Evolutionary conservation across 2,329 filamentous ascomycete genomes (phyloP).

Genomic region (Xylaria multiplex): DNA sequence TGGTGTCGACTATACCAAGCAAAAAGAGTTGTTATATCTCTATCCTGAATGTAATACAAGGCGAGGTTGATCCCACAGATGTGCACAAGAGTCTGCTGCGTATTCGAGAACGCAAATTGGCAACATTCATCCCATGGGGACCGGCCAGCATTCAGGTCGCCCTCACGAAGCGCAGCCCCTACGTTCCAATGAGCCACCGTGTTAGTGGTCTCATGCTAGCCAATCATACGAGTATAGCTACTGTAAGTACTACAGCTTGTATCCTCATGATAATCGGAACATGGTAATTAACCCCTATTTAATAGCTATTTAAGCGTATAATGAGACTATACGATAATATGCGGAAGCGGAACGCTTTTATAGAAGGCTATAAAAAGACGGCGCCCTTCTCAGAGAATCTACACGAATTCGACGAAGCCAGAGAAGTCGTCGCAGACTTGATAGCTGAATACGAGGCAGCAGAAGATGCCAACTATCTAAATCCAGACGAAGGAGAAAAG

Average conservation of each 20-base stretch:
- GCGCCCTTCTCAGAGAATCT: constrained; percentile 91
- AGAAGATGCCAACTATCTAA: constrained; percentile 89
- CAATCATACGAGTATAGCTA: constrained; percentile 97
- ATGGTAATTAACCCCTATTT: constrained; percentile 7
- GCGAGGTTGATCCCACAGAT: constrained; percentile 96
- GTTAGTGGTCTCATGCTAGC: constrained; percentile 97
- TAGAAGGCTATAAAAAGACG: constrained; percentile 96
- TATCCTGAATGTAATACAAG: constrained; percentile 98
- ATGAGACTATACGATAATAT: constrained; percentile 92
- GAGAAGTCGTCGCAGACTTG: constrained; percentile 88
- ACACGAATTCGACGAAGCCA: constrained; percentile 93
- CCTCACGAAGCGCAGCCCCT: constrained; percentile 94
- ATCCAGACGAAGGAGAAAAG: constrained; percentile 70
- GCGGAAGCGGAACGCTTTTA: constrained; percentile 94
- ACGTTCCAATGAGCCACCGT: constrained; percentile 91
- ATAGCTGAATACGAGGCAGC: constrained; percentile 97
- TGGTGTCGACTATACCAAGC: constrained; percentile 94
- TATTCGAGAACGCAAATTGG: constrained; percentile 91
- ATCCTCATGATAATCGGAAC: neutral
- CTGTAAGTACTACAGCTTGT: constrained; percentile 60
- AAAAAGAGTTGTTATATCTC: constrained; percentile 99
- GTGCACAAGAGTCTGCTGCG: constrained; percentile 97
- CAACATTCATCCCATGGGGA: constrained; percentile 98
- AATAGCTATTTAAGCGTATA: constrained; percentile 88
- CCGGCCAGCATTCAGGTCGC: constrained; percentile 98